Evolutionary conservation across 1,284 basidiomycete genomes (phyloP), one percentile per base, ranked within the genome.

Genomic region (Pseudozyma pruni): DNA sequence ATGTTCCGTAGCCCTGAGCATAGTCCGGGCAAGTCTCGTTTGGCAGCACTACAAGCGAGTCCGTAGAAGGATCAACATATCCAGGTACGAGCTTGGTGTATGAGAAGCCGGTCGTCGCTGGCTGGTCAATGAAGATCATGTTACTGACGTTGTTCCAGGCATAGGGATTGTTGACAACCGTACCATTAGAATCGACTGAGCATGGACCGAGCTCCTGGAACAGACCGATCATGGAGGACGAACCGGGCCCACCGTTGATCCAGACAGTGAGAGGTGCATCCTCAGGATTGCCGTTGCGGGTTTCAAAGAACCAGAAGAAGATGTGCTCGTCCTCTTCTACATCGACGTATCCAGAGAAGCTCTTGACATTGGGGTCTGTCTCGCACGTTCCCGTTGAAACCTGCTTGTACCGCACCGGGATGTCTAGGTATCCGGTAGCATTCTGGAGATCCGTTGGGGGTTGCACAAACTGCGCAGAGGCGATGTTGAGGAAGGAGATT

Each of bases 91-190:
- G 46, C 43, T 60, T 48, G 17, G 72, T 51, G 58, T 76, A 78
- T 1, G 56, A 71, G 43, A 73, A 72, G 11, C 78, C 77, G 0
- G 74, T 70, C 3, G 66, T 61, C 29, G 76, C 74, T 1, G 89
- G 89, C 76, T 90, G 90, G 78, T 90, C 90, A 47, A 91, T 88
- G 75, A 90, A 90, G 42, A 91, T 88, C 89, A 88, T 86, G 76
- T 90, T 88, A 8, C 87, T 86, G 41, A 87, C 84, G 61, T 86
- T 87, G 81, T 88, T 90, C 89, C 89, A 90, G 0, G 88, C 87
- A 72, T 84, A 86, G 0, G 87, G 87, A 73, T 90, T 90, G 55
- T 85, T 83, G 19, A 88, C 86, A 27, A 85, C 82, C 1, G 81
- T 84, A 56, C 85, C 87, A 59, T 89, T 87, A 56, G 87, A 87